Evolutionary conservation across 352 stramenopile genomes (phyloP).

Genomic region (Aphanomyces astaci): DNA sequence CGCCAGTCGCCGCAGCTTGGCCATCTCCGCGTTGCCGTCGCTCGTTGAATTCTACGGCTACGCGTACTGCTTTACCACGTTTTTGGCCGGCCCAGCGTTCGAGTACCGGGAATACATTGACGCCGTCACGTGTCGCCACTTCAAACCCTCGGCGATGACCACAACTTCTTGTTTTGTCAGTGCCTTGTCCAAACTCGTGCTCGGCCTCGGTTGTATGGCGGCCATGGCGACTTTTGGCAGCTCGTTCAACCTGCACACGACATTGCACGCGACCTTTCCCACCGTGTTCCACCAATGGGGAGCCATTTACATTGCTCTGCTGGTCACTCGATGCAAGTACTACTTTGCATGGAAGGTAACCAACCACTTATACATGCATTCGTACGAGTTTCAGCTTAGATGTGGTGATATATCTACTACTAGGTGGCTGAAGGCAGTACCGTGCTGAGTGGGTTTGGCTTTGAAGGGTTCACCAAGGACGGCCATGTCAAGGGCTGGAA

Average conservation of each 20-base stretch:
- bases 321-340: conserved; percentile 91
- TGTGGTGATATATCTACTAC: conserved; percentile 40
- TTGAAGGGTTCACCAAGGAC: conserved; percentile 89
- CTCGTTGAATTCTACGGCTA: conserved; percentile 95
- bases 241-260: conserved; percentile 12
- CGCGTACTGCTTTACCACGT: conserved; percentile 94
- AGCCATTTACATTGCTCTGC: conserved; percentile 79
- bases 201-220: conserved; percentile 49
- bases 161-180: conserved; percentile 30
- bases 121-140: conserved; percentile 44
- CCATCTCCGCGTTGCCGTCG: conserved; percentile 74
- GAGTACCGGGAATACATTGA: conserved; percentile 92
- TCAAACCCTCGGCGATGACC: conserved; percentile 33
- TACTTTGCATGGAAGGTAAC: conserved; percentile 94
- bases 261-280: conserved; percentile 31
- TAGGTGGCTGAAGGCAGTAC: conserved; percentile 62
- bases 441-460: conserved; percentile 80
- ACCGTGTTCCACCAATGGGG: conserved; percentile 59
- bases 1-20: conserved; percentile 30
- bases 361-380: no score
- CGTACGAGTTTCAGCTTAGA: conserved; percentile 29
- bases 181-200: conserved; percentile 42
- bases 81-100: conserved; percentile 92
- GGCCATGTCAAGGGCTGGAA: conserved; percentile 86
- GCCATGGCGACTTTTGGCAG: conserved; percentile 34